phyloP scores from a whole-genome alignment of 768 basidiomycete species.

The Pleurotus pulmonarius region DNA sequence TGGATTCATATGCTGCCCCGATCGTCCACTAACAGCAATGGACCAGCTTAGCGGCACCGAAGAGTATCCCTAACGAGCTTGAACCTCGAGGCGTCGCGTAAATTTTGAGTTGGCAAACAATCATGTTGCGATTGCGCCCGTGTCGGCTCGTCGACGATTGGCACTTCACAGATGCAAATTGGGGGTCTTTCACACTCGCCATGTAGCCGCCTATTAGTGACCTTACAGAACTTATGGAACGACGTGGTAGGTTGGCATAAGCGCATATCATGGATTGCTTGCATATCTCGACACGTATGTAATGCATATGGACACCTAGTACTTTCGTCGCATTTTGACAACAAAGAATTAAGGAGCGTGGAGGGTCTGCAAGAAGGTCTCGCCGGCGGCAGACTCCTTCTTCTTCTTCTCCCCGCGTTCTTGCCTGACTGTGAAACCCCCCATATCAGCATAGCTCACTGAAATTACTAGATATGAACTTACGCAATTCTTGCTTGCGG shows the following conservation, averaged over 20 bases:
- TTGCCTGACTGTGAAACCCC: conserved; percentile 60
- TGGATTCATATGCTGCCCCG: too few species aligned
- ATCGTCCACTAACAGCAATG: too few species aligned
- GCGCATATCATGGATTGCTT: neutral
- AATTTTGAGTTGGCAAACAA: too few species aligned
- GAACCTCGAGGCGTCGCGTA: too few species aligned
- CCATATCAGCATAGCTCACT: neutral
- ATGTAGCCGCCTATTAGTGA: too few species aligned
- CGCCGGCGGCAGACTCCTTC: conserved; percentile 59
- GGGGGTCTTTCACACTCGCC: too few species aligned
- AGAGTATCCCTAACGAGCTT: too few species aligned
- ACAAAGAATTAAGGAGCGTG: conserved; percentile 66
- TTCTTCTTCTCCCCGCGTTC: conserved; percentile 52
- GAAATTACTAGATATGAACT: conserved; percentile 28
- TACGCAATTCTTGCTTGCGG: conserved; percentile 84
- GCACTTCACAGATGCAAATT: too few species aligned
- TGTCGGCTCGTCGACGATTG: too few species aligned
- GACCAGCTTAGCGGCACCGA: too few species aligned
- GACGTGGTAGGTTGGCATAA: neutral
- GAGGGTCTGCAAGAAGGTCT: conserved; percentile 81
- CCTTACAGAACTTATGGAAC: too few species aligned
- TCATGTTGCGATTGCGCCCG: too few species aligned
- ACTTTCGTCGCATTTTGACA: neutral
- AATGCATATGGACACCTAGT: neutral
- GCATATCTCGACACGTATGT: neutral